Evolutionary conservation across 768 basidiomycete genomes (phyloP), one percentile per base, ranked within the genome.

Genomic region (Tubosaeta sp.): DNA sequence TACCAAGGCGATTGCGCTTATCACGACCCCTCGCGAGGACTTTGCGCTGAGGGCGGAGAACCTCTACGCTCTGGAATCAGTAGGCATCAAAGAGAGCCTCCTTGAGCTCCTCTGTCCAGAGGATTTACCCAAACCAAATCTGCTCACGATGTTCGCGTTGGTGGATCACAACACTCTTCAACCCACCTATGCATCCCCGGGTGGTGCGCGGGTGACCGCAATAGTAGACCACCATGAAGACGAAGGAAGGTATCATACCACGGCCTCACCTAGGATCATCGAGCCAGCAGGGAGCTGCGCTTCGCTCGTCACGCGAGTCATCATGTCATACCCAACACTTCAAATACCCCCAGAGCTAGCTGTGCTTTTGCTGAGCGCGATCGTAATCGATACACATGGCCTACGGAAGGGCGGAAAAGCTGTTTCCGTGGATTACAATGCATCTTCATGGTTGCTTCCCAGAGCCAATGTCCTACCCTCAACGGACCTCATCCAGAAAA

Each of bases 201-300:
- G n/a, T n/a, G 63, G 67, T 33, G 70, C 74, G 0, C 68, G 71
- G n/a, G 91, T 98, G 10, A 74, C 80, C 0, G 85, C 87, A 3
- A 75, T 98, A 48, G 72, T 98, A 26, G 97, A 99, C 66, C 95
- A 99, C 64, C 94, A 98, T 63, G 83, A 76, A 14, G 95, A 99
- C 67, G 95, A 98, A 62, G 75, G 77, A 0, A 67, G 76, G 2
- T 80, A 97, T 66, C 68, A 66, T 5, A 76, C 80, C 48, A 79
- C 74, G 1, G 83, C 83, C 0, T 68, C 77, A n/a, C 86, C 88
- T 3, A 81, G 95, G 19, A 69, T 82, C 51, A 76, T 97, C 48
- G 65, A 70, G 2, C 82, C 85, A 0, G 79, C 78, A 0, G 97
- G 95, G 3, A 92, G 89, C 55, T 92, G 91, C 64, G 69, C 91